A percentile compares a stretch with the other conserved stretches of the same genome.
Conservation (phyloP, 2,329 filamentous ascomycete species). For the Talaromyces sp. region DNA sequence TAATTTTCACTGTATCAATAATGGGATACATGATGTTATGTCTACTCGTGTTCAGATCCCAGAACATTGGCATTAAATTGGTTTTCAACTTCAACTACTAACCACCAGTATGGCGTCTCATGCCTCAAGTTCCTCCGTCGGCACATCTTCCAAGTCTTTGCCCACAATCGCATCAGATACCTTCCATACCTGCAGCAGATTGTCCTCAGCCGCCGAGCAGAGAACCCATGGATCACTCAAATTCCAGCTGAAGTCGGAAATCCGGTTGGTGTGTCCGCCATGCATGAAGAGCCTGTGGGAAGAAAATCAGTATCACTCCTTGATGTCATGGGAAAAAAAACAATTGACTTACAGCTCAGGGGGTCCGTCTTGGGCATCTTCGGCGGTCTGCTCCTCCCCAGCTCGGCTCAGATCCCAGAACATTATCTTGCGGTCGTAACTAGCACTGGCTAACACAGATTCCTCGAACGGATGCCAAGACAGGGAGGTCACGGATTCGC, state of each 20-base stretch:
- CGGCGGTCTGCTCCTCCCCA: conserved; percentile 89
- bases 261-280: conserved; percentile 92
- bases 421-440: conserved; percentile 87
- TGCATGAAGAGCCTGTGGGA: conserved; percentile 83
- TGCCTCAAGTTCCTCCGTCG: conserved; percentile 69
- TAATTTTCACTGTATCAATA: neutral
- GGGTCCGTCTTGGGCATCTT: conserved; percentile 90
- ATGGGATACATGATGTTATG: neutral
- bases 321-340: neutral
- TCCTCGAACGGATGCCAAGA: conserved; percentile 93
- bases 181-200: conserved; percentile 92
- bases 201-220: conserved; percentile 93
- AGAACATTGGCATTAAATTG: neutral
- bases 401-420: conserved; percentile 94
- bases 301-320: neutral
- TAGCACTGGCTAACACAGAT: conserved; percentile 81
- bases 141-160: conserved; percentile 69
- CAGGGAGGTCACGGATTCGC: conserved; percentile 83
- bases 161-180: conserved; percentile 77
- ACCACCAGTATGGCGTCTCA: conserved; percentile 15
- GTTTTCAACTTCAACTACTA: neutral
- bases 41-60: neutral
- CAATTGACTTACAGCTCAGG: conserved; percentile 73
- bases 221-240: conserved; percentile 95
- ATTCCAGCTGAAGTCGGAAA: conserved; percentile 98